phyloP scores from a whole-genome alignment of 2,329 filamentous ascomycete genomes.

The Colletotrichum godetiae region DNA sequence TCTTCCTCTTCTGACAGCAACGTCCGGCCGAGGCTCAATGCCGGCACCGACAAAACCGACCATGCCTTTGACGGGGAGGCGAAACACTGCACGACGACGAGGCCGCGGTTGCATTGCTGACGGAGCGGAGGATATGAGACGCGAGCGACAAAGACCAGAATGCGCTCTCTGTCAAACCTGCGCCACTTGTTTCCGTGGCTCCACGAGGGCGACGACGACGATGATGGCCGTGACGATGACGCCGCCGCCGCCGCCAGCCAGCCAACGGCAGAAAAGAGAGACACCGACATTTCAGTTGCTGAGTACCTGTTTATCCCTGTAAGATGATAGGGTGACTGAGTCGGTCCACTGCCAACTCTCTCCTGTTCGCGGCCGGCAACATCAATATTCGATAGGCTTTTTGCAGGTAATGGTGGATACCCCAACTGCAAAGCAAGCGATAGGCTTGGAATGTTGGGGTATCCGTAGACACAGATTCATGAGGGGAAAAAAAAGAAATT shows the following conservation, averaged over 20 bases:
- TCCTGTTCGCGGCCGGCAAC: constrained; percentile 6
- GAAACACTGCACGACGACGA: constrained; percentile 15
- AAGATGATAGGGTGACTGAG: constrained; percentile 30
- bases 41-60: neutral
- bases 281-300: constrained; percentile 25
- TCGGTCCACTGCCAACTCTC: neutral
- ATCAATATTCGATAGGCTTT: neutral
- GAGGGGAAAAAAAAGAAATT: neutral
- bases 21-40: constrained; percentile 29
- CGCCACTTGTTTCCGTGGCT: neutral
- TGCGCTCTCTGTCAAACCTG: neutral
- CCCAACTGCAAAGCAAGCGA: neutral
- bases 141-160: constrained; percentile 8
- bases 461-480: neutral
- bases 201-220: neutral
- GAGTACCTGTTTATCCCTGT: constrained; percentile 25
- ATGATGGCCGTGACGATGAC: neutral
- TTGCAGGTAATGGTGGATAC: constrained; percentile 4
- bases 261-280: constrained; percentile 11
- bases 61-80: constrained; percentile 17
- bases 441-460: neutral
- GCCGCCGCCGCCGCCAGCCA: neutral
- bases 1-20: constrained; percentile 22
- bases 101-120: constrained; percentile 10
- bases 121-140: neutral